Evolutionary conservation across 1,284 basidiomycete genomes (phyloP).

Genomic region (Apiotrichum porosum): DNA sequence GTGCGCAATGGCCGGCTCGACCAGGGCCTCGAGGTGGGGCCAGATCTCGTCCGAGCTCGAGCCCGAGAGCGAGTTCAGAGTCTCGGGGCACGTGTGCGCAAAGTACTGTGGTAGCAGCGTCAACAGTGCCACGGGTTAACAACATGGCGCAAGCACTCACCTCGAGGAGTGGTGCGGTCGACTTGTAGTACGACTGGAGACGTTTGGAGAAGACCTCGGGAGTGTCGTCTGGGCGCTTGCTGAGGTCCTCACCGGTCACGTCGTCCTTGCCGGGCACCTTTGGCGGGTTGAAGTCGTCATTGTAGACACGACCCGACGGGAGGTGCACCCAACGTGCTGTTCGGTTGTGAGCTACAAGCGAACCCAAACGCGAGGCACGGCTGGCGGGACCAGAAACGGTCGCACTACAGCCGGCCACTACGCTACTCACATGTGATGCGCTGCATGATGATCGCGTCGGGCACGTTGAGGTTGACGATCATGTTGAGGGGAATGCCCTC

Average conservation of each 20-base stretch:
- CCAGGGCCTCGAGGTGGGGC: conserved; percentile 42
- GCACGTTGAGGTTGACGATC: conserved; percentile 85
- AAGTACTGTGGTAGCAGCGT: conserved; percentile 59
- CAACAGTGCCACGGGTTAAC: too few relatives aligned
- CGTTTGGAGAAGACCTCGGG: conserved; percentile 79
- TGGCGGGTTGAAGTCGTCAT: conserved; percentile 83
- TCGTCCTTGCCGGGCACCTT: conserved; percentile 83
- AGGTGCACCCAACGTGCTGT: conserved; percentile 79
- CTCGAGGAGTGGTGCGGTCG: conserved; percentile 75
- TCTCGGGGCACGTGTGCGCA: conserved; percentile 53
- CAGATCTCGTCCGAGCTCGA: conserved; percentile 72
- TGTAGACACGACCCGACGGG: conserved; percentile 90
- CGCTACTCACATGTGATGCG: conserved; percentile 64
- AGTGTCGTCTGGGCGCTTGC: conserved; percentile 86
- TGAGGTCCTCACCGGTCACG: conserved; percentile 83
- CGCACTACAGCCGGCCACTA: not conserved
- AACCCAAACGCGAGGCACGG: too few relatives aligned
- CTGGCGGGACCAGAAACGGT: too few relatives aligned
- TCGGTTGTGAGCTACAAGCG: not conserved
- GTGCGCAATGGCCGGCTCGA: conserved; percentile 37
- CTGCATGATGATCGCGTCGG: conserved; percentile 80
- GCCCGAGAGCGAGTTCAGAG: conserved; percentile 71
- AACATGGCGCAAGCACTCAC: too few relatives aligned
- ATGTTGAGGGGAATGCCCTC: conserved; percentile 62
- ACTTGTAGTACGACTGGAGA: conserved; percentile 74